Evolutionary conservation across 805 yeast genomes (phyloP), one percentile per base, ranked within the genome.

Genomic region (Saturnispora hagleri): DNA sequence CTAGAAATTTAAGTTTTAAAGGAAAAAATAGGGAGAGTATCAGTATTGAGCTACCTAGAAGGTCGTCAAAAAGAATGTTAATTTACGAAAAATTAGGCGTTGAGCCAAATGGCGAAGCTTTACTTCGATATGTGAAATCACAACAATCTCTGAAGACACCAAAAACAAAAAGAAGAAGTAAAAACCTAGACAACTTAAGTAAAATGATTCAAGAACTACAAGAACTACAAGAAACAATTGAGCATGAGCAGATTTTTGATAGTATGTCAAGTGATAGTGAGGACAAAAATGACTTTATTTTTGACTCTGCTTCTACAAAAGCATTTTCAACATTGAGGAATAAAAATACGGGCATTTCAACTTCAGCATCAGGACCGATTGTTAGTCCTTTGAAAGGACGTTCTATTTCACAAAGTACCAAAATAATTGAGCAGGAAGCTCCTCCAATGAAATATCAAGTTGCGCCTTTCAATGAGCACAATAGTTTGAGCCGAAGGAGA

Each of bases 11-110:
- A 12, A 38, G 22, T 8, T 13, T n/a, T 1, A 18, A 15, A 17
- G 10, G 13, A 28, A 47, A 46, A 9, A 34, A 7, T n/a, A 24
- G 17, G 22, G 3, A 35, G 42, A 20, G 45, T 13, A 7, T 38
- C 31, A 17, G 44, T 36, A 15, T 26, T 52, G n/a, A 31, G 46
- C 40, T 55, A 31, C 58, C 58, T 12, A 50, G 53, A 47, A 51
- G 58, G 41, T 53, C 53, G 22, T 53, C 58, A 2, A 55, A 51
- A 42, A 41, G 58, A 27, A 24, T 54, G 34, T 18, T 18, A 5
- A 42, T 47, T 24, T 35, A 36, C 33, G 15, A 38, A 36, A 17
- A 51, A 10, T 17, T 50, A 22, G 52, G 52, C 20, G 52, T 44
- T n/a, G 48, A 36, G 28, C 52, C 52, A 38, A 38, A 50, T n/a